phyloP scores from a whole-genome alignment of 805 yeast genomes.

The Alloascoidea hylecoeti region DNA sequence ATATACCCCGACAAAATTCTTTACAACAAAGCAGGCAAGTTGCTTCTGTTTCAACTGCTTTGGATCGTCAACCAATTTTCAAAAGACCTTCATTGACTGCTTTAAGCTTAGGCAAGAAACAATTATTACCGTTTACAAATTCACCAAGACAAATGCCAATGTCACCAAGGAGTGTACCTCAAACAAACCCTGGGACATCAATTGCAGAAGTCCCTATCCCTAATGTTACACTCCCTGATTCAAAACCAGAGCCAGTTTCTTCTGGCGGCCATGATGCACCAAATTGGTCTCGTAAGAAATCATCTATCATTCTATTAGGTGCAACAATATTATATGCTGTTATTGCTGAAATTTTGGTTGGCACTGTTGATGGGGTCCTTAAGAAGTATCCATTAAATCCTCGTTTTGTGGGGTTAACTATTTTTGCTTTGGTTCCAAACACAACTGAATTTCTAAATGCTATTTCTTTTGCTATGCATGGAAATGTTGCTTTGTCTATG shows the following conservation, averaged over 20 bases:
- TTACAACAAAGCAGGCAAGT: conserved; percentile 8
- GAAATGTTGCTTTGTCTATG: conserved; percentile 93
- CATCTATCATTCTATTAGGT: conserved; percentile 65
- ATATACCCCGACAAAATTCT: conserved; percentile 8
- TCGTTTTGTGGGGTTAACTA: conserved; percentile 83
- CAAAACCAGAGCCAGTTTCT: conserved; percentile 11
- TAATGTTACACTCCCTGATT: too few species aligned
- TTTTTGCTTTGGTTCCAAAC: conserved; percentile 92
- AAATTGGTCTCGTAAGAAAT: conserved; percentile 84
- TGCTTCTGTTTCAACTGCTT: too few species aligned
- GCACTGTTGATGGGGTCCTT: conserved; percentile 81
- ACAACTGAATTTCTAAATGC: conserved; percentile 96
- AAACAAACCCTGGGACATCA: conserved; percentile 1
- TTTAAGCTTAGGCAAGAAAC: neutral
- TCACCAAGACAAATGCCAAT: neutral
- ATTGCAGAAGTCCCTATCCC: too few species aligned
- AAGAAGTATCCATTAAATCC: conserved; percentile 72
- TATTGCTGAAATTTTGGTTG: conserved; percentile 89
- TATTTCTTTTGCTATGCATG: conserved; percentile 89
- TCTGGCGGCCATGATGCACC: conserved; percentile 91
- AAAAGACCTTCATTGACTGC: conserved; percentile 4
- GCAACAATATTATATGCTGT: conserved; percentile 84
- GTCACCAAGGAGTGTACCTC: neutral
- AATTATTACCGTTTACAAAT: too few species aligned
- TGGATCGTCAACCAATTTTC: conserved; percentile 7